phyloP scores from a whole-genome alignment of 1,284 basidiomycete genomes.

The Ganoderma lingzhi region DNA sequence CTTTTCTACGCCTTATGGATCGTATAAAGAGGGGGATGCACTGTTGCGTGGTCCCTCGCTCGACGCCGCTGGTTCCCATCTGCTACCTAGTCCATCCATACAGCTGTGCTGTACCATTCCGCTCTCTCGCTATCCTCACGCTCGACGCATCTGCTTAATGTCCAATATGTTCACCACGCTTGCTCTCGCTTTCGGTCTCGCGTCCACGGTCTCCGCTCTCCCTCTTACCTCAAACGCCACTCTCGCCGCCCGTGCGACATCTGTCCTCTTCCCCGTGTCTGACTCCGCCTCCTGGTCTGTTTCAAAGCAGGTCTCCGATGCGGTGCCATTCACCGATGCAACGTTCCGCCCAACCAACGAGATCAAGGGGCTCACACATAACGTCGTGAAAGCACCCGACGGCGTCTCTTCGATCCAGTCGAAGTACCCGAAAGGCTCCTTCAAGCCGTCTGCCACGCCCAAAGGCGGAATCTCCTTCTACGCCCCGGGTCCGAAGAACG shows the following conservation, averaged over 20 bases:
- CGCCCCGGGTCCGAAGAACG: slow-evolving; percentile 48
- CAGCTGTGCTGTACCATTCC: slow-evolving; percentile 21
- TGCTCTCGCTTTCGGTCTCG: slow-evolving; percentile 29
- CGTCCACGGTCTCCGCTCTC: slow-evolving; percentile 27
- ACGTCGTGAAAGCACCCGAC: slow-evolving; percentile 53
- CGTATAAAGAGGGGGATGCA: slow-evolving; percentile 21
- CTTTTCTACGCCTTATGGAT: slow-evolving; percentile 9
- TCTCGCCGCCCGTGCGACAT: slow-evolving; percentile 16
- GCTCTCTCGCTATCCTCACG: slow-evolving; percentile 8
- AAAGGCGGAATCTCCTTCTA: slow-evolving; percentile 73
- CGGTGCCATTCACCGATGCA: slow-evolving; percentile 50
- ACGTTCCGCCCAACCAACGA: slow-evolving; percentile 52
- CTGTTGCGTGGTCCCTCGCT: slow-evolving; percentile 16
- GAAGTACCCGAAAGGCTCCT: slow-evolving; percentile 63
- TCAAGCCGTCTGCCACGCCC: slow-evolving; percentile 62
- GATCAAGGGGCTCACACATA: slow-evolving; percentile 47
- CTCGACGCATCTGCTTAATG: not conserved
- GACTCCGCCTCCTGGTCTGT: slow-evolving; percentile 52
- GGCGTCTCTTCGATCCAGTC: slow-evolving; percentile 59
- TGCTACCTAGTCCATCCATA: slow-evolving; percentile 9
- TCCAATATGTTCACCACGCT: slow-evolving; percentile 22
- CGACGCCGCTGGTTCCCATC: slow-evolving; percentile 32
- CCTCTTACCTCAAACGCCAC: slow-evolving; percentile 20
- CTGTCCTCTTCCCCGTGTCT: slow-evolving; percentile 53
- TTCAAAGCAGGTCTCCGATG: slow-evolving; percentile 38